Conservation (phyloP, 2,329 filamentous ascomycete species). For the Paracamarosporium sp. region DNA sequence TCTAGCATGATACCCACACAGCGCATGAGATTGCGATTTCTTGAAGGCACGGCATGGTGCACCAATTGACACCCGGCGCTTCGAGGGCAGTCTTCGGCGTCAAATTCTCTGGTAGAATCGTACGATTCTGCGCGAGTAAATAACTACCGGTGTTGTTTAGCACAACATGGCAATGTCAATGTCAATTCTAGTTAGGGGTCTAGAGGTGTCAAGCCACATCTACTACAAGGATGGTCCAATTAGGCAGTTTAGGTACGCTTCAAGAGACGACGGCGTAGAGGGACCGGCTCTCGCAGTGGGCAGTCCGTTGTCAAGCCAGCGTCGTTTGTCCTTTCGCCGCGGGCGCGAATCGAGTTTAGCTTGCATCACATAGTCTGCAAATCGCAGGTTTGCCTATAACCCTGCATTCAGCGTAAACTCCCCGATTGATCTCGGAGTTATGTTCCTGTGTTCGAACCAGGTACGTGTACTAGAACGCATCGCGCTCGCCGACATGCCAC, state of each 20-base stretch:
- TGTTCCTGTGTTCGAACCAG: neutral
- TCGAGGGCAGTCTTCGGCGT: too few relatives aligned
- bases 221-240: slow-evolving; percentile 5
- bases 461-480: neutral
- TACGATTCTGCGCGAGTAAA: neutral
- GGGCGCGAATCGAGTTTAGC: neutral
- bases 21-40: too few relatives aligned
- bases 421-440: neutral
- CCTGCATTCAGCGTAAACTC: neutral
- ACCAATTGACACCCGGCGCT: too few relatives aligned
- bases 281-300: neutral
- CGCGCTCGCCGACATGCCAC: neutral
- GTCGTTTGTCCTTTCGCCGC: neutral
- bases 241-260: neutral
- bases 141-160: neutral
- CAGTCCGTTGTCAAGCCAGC: neutral
- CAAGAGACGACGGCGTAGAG: neutral
- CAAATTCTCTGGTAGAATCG: neutral
- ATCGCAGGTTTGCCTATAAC: neutral
- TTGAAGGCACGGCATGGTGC: too few relatives aligned
- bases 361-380: neutral
- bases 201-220: slow-evolving; percentile 5
- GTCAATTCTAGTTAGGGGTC: neutral
- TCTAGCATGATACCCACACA: too few relatives aligned
- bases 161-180: neutral